phyloP scores from a whole-genome alignment of 352 stramenopile species.

The Globisporangium iwayamae region DNA sequence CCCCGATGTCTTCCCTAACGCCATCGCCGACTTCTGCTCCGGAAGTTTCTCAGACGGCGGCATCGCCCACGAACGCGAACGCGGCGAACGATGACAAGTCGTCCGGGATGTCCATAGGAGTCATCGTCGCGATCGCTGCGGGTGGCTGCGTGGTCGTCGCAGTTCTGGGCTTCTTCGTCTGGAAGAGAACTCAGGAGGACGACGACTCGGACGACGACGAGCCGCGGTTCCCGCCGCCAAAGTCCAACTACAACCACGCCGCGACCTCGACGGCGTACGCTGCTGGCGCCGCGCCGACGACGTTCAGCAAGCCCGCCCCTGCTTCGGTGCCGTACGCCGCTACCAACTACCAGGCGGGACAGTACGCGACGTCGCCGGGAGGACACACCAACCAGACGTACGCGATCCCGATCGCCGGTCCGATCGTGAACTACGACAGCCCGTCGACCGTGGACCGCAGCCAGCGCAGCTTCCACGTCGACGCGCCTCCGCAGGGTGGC shows the following conservation, averaged over 20 bases:
- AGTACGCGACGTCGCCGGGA: slow-evolving; percentile 12
- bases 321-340: not conserved
- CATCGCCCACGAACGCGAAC: slow-evolving; percentile 30
- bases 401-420: slow-evolving; percentile 11
- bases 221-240: slow-evolving; percentile 14
- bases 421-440: slow-evolving; percentile 41
- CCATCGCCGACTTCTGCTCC: slow-evolving; percentile 13
- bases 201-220: slow-evolving; percentile 65
- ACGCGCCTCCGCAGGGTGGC: not conserved
- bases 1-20: slow-evolving; percentile 19
- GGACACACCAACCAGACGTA: slow-evolving; percentile 17
- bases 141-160: slow-evolving; percentile 39
- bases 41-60: slow-evolving; percentile 15
- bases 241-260: slow-evolving; percentile 18
- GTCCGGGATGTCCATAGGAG: slow-evolving; percentile 29
- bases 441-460: slow-evolving; percentile 19
- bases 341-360: not conserved
- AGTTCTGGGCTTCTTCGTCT: slow-evolving; percentile 54
- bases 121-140: slow-evolving; percentile 49
- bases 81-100: slow-evolving; percentile 21
- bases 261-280: slow-evolving; percentile 16
- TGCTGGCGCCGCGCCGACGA: slow-evolving; percentile 17
- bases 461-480: slow-evolving; percentile 7
- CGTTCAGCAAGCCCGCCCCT: slow-evolving; percentile 20
- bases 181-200: slow-evolving; percentile 52